Evolutionary conservation across 1,284 basidiomycete genomes (phyloP).

Genomic region (Amylostereum chailletii): DNA sequence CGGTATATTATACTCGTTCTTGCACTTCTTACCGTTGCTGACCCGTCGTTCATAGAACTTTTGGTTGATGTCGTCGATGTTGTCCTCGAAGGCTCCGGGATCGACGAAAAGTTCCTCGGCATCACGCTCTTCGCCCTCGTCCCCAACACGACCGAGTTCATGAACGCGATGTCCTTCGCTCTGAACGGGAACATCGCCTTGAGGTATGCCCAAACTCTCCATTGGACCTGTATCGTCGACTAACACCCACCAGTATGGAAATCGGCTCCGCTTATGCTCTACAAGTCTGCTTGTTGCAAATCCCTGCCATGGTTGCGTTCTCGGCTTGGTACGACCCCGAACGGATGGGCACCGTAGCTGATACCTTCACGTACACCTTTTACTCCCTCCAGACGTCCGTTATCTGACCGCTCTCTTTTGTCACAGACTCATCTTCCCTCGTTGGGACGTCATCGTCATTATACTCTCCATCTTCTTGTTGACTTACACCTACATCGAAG

Average conservation of each 20-base stretch:
- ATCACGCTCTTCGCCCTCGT: constrained; percentile 96
- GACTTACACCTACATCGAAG: constrained; percentile 99
- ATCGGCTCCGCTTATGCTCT: constrained; percentile 98
- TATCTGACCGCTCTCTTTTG: constrained; percentile 4
- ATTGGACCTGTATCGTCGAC: constrained; percentile 1
- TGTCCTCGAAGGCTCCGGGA: constrained; percentile 85
- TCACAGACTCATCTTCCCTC: constrained; percentile 88
- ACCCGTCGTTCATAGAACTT: constrained; percentile 50
- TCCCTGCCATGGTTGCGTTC: constrained; percentile 98
- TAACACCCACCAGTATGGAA: constrained; percentile 73
- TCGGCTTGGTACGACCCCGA: constrained; percentile 87
- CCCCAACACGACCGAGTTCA: constrained; percentile 98
- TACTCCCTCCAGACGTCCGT: background rate
- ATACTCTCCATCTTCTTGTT: constrained; percentile 93
- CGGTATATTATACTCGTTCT: constrained; percentile 40
- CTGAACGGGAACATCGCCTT: constrained; percentile 96
- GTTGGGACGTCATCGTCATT: constrained; percentile 97
- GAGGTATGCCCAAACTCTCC: constrained; percentile 45
- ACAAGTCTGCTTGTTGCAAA: constrained; percentile 96
- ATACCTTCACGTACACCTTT: constrained; percentile 77
- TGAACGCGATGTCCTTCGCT: constrained; percentile 99
- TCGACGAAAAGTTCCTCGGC: constrained; percentile 97
- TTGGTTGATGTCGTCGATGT: constrained; percentile 95
- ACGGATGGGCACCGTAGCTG: constrained; percentile 74
- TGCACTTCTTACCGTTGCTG: background rate